Base-by-base conservation (phyloP, 2,329 filamentous ascomycete genomes). In the Aspergillus fischeri region DNA sequence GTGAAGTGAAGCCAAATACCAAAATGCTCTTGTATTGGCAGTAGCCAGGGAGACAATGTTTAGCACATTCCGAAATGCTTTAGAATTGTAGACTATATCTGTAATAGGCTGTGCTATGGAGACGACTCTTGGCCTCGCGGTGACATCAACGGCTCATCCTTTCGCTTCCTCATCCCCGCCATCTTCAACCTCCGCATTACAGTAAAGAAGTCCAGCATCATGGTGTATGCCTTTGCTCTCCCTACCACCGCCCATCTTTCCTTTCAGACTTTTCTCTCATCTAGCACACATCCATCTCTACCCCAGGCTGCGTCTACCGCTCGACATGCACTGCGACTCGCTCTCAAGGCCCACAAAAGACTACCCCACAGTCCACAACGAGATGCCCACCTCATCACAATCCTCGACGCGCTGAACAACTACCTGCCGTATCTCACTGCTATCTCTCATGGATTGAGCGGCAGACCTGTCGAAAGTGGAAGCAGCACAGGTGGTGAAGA, bases 161-260 rank as follows among this genome's bases (percentile, higher is more conserved):
- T 49, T 58, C 54, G 53, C 52, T 38, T 38, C 59, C 52, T 63
- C 53, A 49, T 51, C 64, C 60, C 55, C 55, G 59, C 62, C 54
- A 56, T 57, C 49, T 27, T 41, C 49, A 51, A 57, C 32, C 56
- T 54, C 42, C 38, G n/a, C 38, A 51, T 44, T 28, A 17, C 53
- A 53, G 58, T 52, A 45, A 60, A 50, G 51, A 48, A 49, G 49
- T 28, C 50, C 52, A 56, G 57, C 68, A 69, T 49, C 54, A 97
- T 97, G 94, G 92, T 93, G 32, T 97, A 90, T 71, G 89, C 90
- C 11, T 97, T 96, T 69, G 78, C 84, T 10, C 85, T 97, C 32
- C 92, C 94, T 1, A 97, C 93, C 0, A 97, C 93, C 4, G 96
- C 92, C 35, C 85, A 88, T 54, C 88, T 96, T 70, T 87, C 90